Evolutionary conservation across 1,139 yeast species (phyloP), one percentile per base, ranked within the genome.

Genomic region (Hansenula lynferdii): DNA sequence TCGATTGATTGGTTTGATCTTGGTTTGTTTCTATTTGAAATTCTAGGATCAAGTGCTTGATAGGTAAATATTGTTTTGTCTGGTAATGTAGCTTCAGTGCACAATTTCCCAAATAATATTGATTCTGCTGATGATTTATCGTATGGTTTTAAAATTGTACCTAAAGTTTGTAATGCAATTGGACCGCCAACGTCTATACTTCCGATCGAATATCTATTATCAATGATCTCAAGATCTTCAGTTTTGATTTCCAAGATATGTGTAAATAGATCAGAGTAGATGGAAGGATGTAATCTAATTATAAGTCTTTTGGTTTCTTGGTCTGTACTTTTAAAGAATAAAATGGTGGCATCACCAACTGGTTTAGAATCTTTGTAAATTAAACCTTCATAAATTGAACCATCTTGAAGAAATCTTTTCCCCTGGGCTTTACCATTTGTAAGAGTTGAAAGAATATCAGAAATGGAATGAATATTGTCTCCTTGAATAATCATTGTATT

Each of bases 131-230:
- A 42, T 8, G 46, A 38, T 12, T 50, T 49, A 28, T 51, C 56
- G 11, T 54, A 45, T 10, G 72, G 67, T 49, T 80, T 81, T 17
- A 83, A 56, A 1, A 85, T 61, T 15, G 80, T 72, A 18, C 80
- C 71, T 17, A 90, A 57, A 1, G 85, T 69, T 17, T 66, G 56
- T 15, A 86, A 53, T 0, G 92, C 64, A 33, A 72, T 69, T 0
- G 96, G 90, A 0, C 98, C 99, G 6, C 72, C 60, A 3, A 92
- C 49, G 27, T 83, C 85, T 15, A 94, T 73, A 18, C 95, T 81
- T 0, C 96, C 97, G 33, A 94, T 56, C 0, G 96, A 74, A 52
- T 70, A 87, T 25, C 95, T 70, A 56, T 90, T 82, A 58, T 94
- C 98, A 35, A 73, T 68, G 7, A 83, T 45, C 3, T 51, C 54